phyloP scores from a whole-genome alignment of 371 early-diverging fungal genomes.

The Rhizopus arrhizus region DNA sequence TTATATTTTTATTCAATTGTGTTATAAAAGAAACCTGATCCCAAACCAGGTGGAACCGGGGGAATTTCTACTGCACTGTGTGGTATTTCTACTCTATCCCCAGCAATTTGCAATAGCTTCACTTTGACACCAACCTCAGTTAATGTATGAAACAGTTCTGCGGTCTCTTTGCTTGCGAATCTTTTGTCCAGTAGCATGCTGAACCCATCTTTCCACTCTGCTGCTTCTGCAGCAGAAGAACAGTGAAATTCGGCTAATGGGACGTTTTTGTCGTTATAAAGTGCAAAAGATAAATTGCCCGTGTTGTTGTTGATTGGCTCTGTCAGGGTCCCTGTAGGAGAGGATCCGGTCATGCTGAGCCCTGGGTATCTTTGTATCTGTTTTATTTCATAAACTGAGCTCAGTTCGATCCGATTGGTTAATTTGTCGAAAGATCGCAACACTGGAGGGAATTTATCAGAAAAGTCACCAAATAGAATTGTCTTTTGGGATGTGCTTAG shows the following conservation, averaged over 20 bases:
- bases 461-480: constrained; percentile 73
- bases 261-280: constrained; percentile 45
- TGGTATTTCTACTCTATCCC: constrained; percentile 63
- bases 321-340: too few relatives aligned
- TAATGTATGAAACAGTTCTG: constrained; percentile 63
- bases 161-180: constrained; percentile 67
- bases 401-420: constrained; percentile 59
- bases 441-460: constrained; percentile 43
- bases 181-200: constrained; percentile 71
- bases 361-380: constrained; percentile 34
- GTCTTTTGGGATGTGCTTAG: constrained; percentile 62
- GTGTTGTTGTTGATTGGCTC: neutral
- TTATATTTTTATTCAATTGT: constrained; percentile 9
- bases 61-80: constrained; percentile 51
- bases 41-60: constrained; percentile 44
- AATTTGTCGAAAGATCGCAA: constrained; percentile 36
- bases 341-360: too few relatives aligned
- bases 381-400: constrained; percentile 57
- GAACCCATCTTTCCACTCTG: constrained; percentile 85
- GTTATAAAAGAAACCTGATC: constrained; percentile 49
- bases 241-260: constrained; percentile 67
- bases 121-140: constrained; percentile 71
- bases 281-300: constrained; percentile 41
- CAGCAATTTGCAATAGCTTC: constrained; percentile 70
- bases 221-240: constrained; percentile 48